phyloP scores from a whole-genome alignment of 441 rosid species.

The Pelargonium cotyledonis region DNA sequence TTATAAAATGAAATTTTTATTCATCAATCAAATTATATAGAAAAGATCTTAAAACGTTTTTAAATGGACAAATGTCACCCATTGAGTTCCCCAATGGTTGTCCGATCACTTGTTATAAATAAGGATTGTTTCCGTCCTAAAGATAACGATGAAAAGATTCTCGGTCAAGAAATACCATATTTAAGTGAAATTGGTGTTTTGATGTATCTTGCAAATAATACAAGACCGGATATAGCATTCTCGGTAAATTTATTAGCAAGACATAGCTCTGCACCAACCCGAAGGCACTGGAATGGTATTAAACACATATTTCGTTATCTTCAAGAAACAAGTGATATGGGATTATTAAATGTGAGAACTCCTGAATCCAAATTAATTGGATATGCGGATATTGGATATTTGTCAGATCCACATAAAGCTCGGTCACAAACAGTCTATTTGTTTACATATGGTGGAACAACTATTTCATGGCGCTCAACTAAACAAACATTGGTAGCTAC shows the following conservation, averaged over 20 bases:
- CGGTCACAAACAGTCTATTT: not conserved
- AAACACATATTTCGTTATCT: not conserved
- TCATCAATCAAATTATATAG: too few relatives aligned
- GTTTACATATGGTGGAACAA: not conserved
- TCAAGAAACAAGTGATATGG: not conserved
- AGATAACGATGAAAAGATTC: not conserved
- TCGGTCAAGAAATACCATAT: not conserved
- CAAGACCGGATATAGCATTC: not conserved
- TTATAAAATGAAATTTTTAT: too few relatives aligned
- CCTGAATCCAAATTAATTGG: not conserved
- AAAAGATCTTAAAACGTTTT: too few relatives aligned
- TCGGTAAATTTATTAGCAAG: not conserved
- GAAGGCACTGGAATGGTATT: not conserved
- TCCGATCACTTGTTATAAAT: too few relatives aligned
- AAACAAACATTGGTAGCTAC: not conserved
- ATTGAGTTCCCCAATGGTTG: too few relatives aligned
- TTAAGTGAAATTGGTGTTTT: not conserved
- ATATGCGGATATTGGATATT: not conserved
- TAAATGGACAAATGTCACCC: too few relatives aligned
- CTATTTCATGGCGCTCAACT: too few relatives aligned
- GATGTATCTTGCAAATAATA: not conserved
- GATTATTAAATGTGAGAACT: not conserved
- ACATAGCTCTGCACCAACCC: not conserved
- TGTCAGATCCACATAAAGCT: not conserved
- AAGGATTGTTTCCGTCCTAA: too few relatives aligned